Base-by-base conservation (phyloP, 148 eudicot genomes). In the Fagopyrum homotropicum region DNA sequence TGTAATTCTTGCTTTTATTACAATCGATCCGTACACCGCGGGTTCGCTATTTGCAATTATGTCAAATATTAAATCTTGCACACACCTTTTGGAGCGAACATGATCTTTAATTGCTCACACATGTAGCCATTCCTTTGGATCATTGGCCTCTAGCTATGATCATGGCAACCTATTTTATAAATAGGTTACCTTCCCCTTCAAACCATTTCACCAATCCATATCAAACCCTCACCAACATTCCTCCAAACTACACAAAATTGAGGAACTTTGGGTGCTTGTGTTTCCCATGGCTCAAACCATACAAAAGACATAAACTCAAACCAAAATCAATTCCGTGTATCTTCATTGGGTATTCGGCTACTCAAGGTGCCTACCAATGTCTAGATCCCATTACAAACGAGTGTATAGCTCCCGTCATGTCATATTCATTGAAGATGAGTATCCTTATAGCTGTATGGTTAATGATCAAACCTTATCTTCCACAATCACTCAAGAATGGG, bases 371-470 rank as follows among this genome's bases (percentile, higher is more conserved):
- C 22, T 72, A 45, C 15, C 29, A 9, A 4, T 72, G 73, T 17
- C 15, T 72, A 4, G 51, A 72, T 4, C 50, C 22, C 7, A 14
- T 16, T 3, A 45, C 4, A 5, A 8, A 2, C 69, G 26, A 22
- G 69, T 63, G 3, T 72, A 45, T 11, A 72, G 54, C 9, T 72
- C 73, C 2, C 52, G 49, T 9, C 73, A 72, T 72, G 73, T 72
- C 11, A n/a, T 5, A 0, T 72, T 72, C 19, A 7, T 72, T 17
- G 51, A 22, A 22, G 26, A 22, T 22, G 26, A 22, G 26, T 22
- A 22, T 22, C 26, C 26, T 22, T 22, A 22, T 22, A 22, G 26
- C 26, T 0, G 26, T 22, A 22, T 22, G 26, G 26, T 22, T 22
- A 22, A 22, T 22, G 26, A 22, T 22, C 26, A 22, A 22, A 22